These are phyloP conservation scores for Fusarium siculi DNA, from an alignment of 2,329 filamentous ascomycete species.

Conservation along the genomic window DNA sequence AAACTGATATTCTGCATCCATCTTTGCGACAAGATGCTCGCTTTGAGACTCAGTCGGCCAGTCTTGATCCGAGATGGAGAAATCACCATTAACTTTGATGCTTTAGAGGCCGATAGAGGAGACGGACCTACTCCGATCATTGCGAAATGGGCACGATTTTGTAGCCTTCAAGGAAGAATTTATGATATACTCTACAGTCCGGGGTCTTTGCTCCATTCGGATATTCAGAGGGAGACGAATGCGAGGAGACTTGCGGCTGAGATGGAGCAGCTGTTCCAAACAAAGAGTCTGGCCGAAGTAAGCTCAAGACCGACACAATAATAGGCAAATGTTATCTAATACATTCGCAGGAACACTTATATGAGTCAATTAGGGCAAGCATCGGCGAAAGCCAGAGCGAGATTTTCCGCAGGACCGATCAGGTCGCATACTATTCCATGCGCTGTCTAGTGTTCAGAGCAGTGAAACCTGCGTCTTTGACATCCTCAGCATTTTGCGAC, in stretches of 20 bases:
- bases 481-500: neutral
- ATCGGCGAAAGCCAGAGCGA: neutral
- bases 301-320: accelerated
- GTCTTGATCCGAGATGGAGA: neutral
- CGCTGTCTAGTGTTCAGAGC: neutral
- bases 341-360: neutral
- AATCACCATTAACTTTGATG: neutral
- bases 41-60: neutral
- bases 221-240: neutral
- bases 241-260: neutral
- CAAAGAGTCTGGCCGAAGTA: neutral
- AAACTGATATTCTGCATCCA: neutral
- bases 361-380: neutral
- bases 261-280: neutral
- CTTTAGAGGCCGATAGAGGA: neutral
- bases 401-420: neutral
- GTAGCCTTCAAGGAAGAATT: neutral
- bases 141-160: neutral
- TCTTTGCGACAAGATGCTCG: conserved; percentile 9
- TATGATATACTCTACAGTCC: conserved; percentile 8
- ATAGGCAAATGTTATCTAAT: accelerated
- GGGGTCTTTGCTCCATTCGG: neutral
- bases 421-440: conserved; percentile 1
- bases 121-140: neutral
- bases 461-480: neutral